These are phyloP conservation scores for Fusarium oligoseptatum DNA, from an alignment of 2,329 filamentous ascomycete species.

Conservation along the genomic window DNA sequence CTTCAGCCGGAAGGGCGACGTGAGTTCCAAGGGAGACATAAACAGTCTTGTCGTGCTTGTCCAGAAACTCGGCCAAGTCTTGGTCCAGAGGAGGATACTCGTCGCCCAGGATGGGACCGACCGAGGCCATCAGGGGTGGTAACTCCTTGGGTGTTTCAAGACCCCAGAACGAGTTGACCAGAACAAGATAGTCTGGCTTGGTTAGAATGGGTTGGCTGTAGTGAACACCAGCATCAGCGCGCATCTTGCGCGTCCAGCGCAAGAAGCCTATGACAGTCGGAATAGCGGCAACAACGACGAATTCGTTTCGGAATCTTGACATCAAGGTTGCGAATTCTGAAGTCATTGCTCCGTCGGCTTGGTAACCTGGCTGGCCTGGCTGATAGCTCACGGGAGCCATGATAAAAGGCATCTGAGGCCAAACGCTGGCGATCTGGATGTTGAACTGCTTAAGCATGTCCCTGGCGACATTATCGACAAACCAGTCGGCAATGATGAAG, in stretches of 20 bases:
- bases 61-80: conserved; percentile 47
- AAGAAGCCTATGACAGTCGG: conserved; percentile 48
- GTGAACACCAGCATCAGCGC: conserved; percentile 50
- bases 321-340: conserved; percentile 55
- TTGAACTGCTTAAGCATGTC: conserved; percentile 55
- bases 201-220: conserved; percentile 45
- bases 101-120: conserved; percentile 57
- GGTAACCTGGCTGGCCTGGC: conserved; percentile 57
- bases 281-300: conserved; percentile 49
- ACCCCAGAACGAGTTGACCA: conserved; percentile 60
- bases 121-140: conserved; percentile 54
- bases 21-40: conserved; percentile 60
- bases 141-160: conserved; percentile 58
- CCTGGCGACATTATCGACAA: conserved; percentile 56
- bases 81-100: conserved; percentile 50
- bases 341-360: conserved; percentile 53
- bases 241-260: conserved; percentile 51
- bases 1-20: conserved; percentile 48
- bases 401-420: conserved; percentile 57
- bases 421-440: conserved; percentile 55
- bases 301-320: conserved; percentile 53
- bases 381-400: conserved; percentile 56
- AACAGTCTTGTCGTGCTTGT: conserved; percentile 48
- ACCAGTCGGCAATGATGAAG: conserved; percentile 60
- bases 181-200: conserved; percentile 57